Conservation (phyloP, 306 rosid genomes). For the Alnus rubra region DNA sequence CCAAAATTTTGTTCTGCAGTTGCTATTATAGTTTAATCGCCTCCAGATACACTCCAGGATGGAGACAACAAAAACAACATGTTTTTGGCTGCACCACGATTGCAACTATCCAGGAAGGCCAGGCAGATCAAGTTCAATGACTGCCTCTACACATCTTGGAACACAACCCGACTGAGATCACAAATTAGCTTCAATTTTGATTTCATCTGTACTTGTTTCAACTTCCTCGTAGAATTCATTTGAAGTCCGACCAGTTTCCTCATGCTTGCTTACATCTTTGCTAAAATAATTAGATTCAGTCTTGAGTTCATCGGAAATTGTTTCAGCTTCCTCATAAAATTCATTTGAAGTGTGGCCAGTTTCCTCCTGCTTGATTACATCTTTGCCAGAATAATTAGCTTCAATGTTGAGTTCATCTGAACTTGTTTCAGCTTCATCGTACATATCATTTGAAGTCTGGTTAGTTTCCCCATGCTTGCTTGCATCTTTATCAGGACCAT, state of each 20-base stretch:
- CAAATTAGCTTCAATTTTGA: slow-evolving; percentile 18
- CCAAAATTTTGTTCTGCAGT: background rate
- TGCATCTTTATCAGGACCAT: slow-evolving; percentile 19
- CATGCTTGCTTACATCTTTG: slow-evolving; percentile 21
- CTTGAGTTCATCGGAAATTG: slow-evolving; percentile 20
- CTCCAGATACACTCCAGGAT: background rate
- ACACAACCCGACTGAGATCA: background rate
- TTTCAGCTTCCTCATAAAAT: slow-evolving; percentile 33
- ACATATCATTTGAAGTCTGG: slow-evolving; percentile 25
- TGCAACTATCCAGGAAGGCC: slow-evolving; percentile 1
- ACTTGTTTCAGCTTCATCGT: slow-evolving; percentile 39
- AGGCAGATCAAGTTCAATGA: background rate
- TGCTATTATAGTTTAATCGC: background rate
- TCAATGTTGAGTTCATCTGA: slow-evolving; percentile 8
- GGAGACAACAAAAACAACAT: background rate
- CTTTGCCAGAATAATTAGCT: slow-evolving; percentile 16
- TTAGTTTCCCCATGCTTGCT: slow-evolving; percentile 28
- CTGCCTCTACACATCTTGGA: background rate
- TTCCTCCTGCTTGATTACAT: slow-evolving; percentile 22
- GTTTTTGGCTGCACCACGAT: background rate
- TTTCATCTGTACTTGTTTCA: slow-evolving; percentile 26
- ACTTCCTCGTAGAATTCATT: slow-evolving; percentile 31
- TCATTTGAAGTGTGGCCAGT: slow-evolving; percentile 10
- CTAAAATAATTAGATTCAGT: slow-evolving; percentile 11
- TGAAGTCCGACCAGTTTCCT: slow-evolving; percentile 10